A percentile compares a stretch with the other conserved stretches of the same genome.
These are phyloP conservation scores for Aspergillus fructus DNA, from an alignment of 2,329 filamentous ascomycete species.

Conservation along the genomic window DNA sequence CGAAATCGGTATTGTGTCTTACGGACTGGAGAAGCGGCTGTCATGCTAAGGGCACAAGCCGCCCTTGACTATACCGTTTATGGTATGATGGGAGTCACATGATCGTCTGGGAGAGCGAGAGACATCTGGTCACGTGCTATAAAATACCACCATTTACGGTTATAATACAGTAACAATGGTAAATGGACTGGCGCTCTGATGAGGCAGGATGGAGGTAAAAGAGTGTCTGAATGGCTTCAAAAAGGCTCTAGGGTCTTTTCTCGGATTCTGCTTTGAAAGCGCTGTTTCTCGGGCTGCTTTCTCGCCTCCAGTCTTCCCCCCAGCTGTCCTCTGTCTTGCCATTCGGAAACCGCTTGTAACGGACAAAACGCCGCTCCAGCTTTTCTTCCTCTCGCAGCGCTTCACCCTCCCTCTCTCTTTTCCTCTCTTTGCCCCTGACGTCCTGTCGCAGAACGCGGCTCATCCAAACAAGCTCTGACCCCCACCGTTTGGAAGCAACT, in stretches of 20 bases:
- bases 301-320: constrained; percentile 1
- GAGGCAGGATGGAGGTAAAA: constrained; percentile 11
- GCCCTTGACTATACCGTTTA: neutral
- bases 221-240: constrained; percentile 20
- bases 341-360: constrained; percentile 24
- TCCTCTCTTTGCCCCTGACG: constrained; percentile 9
- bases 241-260: constrained; percentile 9
- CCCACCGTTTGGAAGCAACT: neutral
- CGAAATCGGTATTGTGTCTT: neutral
- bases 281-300: constrained; percentile 8
- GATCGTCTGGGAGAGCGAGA: neutral
- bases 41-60: constrained; percentile 6
- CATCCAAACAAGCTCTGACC: neutral
- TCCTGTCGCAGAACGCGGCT: constrained; percentile 3
- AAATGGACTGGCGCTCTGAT: constrained; percentile 11
- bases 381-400: constrained; percentile 14
- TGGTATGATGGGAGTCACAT: constrained; percentile 12
- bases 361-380: constrained; percentile 16
- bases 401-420: constrained; percentile 11
- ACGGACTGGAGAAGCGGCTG: neutral
- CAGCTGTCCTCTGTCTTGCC: constrained; percentile 1
- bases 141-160: constrained; percentile 9
- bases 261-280: neutral
- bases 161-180: constrained; percentile 20
- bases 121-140: neutral